Evolutionary conservation across 2,329 filamentous ascomycete genomes (phyloP).

Genomic region (Colletotrichum sp.): DNA sequence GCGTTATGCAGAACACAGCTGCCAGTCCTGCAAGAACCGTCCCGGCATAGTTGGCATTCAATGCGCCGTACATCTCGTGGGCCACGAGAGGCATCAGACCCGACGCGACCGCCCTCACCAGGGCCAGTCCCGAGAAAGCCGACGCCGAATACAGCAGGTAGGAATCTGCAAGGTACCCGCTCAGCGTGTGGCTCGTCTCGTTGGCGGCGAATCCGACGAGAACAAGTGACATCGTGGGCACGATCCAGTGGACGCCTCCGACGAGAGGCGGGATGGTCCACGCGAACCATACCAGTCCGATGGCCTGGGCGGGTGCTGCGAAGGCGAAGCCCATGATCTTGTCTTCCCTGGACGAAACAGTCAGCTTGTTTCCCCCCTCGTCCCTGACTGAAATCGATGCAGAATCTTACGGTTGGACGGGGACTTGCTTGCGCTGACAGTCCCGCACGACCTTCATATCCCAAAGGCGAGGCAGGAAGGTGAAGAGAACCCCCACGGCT

Average conservation of each 20-base stretch:
- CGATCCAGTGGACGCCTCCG: constrained; percentile 38
- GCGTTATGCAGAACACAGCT: constrained; percentile 22
- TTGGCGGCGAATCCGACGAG: constrained; percentile 52
- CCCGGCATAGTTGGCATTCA: constrained; percentile 27
- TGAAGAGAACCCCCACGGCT: constrained; percentile 42
- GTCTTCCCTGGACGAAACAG: neutral
- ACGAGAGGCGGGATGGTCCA: constrained; percentile 50
- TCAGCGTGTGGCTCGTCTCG: constrained; percentile 35
- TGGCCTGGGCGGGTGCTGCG: constrained; percentile 46
- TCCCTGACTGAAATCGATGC: neutral
- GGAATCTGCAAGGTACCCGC: constrained; percentile 29
- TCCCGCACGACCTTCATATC: constrained; percentile 34
- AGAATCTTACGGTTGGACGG: constrained; percentile 24
- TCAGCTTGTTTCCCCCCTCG: neutral
- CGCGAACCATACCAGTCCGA: constrained; percentile 50
- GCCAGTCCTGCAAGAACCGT: constrained; percentile 27
- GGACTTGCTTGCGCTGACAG: constrained; percentile 17
- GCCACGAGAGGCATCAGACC: constrained; percentile 29
- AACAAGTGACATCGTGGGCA: constrained; percentile 43
- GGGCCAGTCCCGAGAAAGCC: constrained; percentile 28
- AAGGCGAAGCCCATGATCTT: constrained; percentile 44
- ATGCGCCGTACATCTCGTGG: constrained; percentile 24
- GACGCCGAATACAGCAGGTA: constrained; percentile 29
- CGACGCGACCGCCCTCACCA: constrained; percentile 27
- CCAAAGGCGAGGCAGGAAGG: constrained; percentile 45